Evolutionary conservation across 2,329 filamentous ascomycete species (phyloP).

Genomic region (Ceratocystis harringtonii): DNA sequence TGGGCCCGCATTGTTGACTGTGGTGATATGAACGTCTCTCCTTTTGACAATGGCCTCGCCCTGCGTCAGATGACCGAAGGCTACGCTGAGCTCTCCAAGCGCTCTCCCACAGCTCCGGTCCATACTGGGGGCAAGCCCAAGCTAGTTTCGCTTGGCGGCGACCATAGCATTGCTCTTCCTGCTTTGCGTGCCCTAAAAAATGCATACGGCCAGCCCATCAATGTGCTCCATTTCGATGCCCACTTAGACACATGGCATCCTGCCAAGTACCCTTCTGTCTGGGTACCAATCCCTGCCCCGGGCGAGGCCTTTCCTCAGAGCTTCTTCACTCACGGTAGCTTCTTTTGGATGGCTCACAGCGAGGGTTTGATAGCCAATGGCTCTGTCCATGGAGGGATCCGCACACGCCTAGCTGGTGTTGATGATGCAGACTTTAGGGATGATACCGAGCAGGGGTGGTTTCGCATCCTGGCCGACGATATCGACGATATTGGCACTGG

Average conservation of each 20-base stretch:
- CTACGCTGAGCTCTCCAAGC: conserved; percentile 49
- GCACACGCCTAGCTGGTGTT: conserved; percentile 54
- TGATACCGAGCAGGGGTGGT: conserved; percentile 58
- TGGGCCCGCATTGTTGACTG: conserved; percentile 77
- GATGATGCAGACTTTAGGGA: conserved; percentile 52
- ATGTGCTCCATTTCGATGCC: conserved; percentile 59
- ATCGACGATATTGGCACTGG: conserved; percentile 66
- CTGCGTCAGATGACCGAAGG: conserved; percentile 72
- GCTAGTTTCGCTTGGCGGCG: conserved; percentile 56
- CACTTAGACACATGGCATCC: conserved; percentile 82
- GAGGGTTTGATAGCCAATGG: conserved; percentile 65
- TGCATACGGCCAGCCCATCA: conserved; percentile 46
- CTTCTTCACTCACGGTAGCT: conserved; percentile 74
- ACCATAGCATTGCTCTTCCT: conserved; percentile 56
- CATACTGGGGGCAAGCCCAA: conserved; percentile 29
- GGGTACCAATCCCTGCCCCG: conserved; percentile 36
- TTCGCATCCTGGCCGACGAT: conserved; percentile 65
- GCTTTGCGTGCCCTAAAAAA: conserved; percentile 51
- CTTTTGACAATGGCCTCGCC: conserved; percentile 72
- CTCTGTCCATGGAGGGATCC: conserved; percentile 67
- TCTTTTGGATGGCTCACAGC: conserved; percentile 77
- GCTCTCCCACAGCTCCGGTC: conserved; percentile 24
- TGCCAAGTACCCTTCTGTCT: conserved; percentile 61
- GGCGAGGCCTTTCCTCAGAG: conserved; percentile 22
- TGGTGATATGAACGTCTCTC: conserved; percentile 76